Evolutionary conservation across 371 early-diverging fungal species (phyloP), one percentile per base, ranked within the genome.

Genomic region (Saksenaea vasiformis): DNA sequence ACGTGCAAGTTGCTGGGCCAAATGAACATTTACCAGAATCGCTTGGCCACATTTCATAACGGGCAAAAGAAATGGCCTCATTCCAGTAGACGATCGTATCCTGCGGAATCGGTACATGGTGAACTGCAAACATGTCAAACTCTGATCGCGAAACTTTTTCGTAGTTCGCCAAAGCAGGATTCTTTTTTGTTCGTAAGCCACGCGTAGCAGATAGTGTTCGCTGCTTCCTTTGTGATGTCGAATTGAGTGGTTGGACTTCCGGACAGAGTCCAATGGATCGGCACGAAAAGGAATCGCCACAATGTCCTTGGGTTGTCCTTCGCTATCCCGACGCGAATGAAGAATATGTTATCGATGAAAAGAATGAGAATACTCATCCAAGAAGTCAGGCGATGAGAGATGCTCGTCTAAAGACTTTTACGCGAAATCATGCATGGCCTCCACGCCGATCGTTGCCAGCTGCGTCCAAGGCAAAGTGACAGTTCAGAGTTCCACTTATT

Each of bases 161-260:
- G 17, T 55, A 77, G 78, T 70, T 72, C 64, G 78, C 74, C 2
- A 64, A 61, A 47, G 72, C 74, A 37, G 78, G 78, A 3, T 74
- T 77, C 19, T 77, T 68, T 35, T 64, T 60, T 63, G 38, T 64
- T 17, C 68, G 62, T 22, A 57, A 64, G 8, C 58, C 56, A 17
- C 56, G 31, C 35, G 3, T 51, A 28, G 17, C 55, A 5, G 77
- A 77, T 41, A 62, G 38, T 35, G 66, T 74, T 1, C 62, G 60
- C 1, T 77, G 78, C 15, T 77, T 72, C 54, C 27, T 74, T 19
- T 77, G 78, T 35, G 70, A 77, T 56, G 36, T 70, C 7, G 69
- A 68, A n/a, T 27, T 74, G n/a, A 58, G 56, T 60, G 41, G 65
- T n/a, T 77, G 78, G 78, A 65, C 57, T 19, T 38, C 55, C 1